A percentile compares a stretch with the other conserved stretches of the same genome.
Evolutionary conservation across 345 rosid species (phyloP).

Genomic region (Clausena lansium): DNA sequence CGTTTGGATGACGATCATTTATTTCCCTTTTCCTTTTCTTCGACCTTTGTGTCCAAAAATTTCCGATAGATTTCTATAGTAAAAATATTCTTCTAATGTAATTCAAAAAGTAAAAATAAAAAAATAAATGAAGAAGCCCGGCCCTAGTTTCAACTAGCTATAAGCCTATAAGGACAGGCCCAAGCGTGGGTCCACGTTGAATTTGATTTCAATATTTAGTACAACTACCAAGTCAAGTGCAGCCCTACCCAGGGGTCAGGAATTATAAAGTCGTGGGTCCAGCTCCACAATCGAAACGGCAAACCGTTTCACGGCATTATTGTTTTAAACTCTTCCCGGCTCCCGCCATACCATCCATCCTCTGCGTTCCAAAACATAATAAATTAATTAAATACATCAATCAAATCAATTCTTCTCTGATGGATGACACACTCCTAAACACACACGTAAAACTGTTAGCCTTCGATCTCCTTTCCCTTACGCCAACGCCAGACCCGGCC

Average conservation of each 20-base stretch:
- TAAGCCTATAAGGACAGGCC: neutral
- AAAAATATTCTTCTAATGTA: neutral
- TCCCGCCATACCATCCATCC: slow-evolving; percentile 5
- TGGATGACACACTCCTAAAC: slow-evolving; percentile 39
- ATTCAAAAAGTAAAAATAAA: neutral
- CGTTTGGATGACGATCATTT: no score
- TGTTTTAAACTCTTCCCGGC: neutral
- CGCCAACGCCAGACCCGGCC: slow-evolving; percentile 31
- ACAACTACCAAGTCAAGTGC: neutral
- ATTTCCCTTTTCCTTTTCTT: no score
- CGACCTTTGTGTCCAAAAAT: no score
- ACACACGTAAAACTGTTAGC: slow-evolving; percentile 61
- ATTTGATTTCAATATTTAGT: neutral
- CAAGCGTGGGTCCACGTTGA: neutral
- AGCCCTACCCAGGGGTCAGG: neutral
- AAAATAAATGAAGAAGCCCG: neutral
- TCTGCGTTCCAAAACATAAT: neutral
- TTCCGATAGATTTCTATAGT: no score
- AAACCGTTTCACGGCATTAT: neutral
- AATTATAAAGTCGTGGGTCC: neutral
- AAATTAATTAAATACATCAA: no score
- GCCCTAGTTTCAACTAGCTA: neutral
- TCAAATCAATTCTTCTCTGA: neutral
- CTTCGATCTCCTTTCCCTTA: slow-evolving; percentile 46
- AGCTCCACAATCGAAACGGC: neutral